Conservation (phyloP, 2,329 filamentous ascomycete species). For the Eurotiales sp. region DNA sequence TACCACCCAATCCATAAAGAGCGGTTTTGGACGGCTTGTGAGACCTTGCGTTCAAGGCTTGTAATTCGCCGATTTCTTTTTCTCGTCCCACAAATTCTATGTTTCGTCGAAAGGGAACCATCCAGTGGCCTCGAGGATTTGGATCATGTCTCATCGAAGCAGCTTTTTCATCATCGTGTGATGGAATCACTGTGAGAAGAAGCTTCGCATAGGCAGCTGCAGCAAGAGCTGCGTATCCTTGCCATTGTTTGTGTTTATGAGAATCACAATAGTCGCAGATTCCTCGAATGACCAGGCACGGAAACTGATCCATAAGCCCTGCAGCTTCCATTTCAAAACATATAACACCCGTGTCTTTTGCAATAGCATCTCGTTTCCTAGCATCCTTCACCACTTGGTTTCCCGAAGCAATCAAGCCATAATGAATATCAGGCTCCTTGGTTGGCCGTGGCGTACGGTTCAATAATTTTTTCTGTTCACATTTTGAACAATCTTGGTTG, state of each 20-base stretch:
- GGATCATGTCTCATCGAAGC: no score
- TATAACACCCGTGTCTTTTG: slow-evolving; percentile 16
- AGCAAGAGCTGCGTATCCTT: slow-evolving; percentile 27
- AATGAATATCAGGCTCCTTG: neutral
- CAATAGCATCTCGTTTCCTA: neutral
- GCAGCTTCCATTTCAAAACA: slow-evolving; percentile 25
- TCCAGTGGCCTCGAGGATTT: no score
- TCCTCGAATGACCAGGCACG: slow-evolving; percentile 36
- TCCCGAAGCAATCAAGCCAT: neutral
- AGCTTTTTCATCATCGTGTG: neutral
- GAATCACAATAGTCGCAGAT: slow-evolving; percentile 36
- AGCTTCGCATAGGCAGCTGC: slow-evolving; percentile 24
- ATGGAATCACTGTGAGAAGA: neutral
- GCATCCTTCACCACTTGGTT: neutral
- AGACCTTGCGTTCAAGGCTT: slow-evolving; percentile 3
- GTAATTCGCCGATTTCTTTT: slow-evolving; percentile 11
- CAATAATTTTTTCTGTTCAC: neutral
- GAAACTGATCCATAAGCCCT: slow-evolving; percentile 24
- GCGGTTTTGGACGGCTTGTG: no score
- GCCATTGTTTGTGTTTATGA: slow-evolving; percentile 35
- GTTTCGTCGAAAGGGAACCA: slow-evolving; percentile 15
- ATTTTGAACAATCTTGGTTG: neutral
- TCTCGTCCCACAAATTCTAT: slow-evolving; percentile 15
- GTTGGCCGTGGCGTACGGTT: neutral
- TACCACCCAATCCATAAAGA: slow-evolving; percentile 8